Conservation (phyloP, 306 rosid genomes). For the Trifolium subterraneum region DNA sequence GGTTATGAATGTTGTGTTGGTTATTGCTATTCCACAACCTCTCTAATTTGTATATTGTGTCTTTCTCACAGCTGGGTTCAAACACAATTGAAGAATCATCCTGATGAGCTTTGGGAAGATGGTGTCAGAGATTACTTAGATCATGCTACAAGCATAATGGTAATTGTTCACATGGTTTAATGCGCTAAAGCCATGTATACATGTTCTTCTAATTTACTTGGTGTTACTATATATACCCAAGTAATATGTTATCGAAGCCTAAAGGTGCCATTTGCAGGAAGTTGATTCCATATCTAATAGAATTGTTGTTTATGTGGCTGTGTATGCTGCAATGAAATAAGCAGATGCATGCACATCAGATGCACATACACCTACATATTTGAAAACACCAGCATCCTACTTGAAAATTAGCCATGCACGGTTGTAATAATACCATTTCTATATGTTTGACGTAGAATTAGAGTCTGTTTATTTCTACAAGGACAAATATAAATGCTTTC, state of each 20-base stretch:
- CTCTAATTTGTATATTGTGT: conserved; percentile 32
- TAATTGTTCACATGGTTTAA: conserved; percentile 46
- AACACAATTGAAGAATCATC: conserved; percentile 80
- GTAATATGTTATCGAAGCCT: neutral
- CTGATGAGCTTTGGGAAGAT: conserved; percentile 99
- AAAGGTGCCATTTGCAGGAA: conserved; percentile 13
- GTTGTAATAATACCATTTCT: conserved; percentile 15
- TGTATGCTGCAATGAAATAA: conserved; percentile 24
- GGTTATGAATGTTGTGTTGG: neutral
- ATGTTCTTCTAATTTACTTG: conserved; percentile 23
- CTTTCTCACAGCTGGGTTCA: conserved; percentile 87
- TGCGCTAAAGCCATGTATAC: conserved; percentile 10
- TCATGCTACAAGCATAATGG: conserved; percentile 89
- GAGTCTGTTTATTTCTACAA: conserved; percentile 23
- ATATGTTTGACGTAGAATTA: conserved; percentile 20
- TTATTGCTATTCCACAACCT: conserved; percentile 9
- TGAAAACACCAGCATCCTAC: conserved; percentile 15
- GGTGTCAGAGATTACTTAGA: conserved; percentile 84
- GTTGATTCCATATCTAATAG: conserved; percentile 9
- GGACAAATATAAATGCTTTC: conserved; percentile 14
- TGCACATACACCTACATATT: conserved; percentile 2
- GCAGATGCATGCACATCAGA: neutral
- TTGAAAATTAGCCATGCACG: neutral
- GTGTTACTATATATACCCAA: conserved; percentile 6
- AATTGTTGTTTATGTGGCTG: conserved; percentile 17